Conservation (phyloP, 2,329 filamentous ascomycete species). For the Didymella sp. region DNA sequence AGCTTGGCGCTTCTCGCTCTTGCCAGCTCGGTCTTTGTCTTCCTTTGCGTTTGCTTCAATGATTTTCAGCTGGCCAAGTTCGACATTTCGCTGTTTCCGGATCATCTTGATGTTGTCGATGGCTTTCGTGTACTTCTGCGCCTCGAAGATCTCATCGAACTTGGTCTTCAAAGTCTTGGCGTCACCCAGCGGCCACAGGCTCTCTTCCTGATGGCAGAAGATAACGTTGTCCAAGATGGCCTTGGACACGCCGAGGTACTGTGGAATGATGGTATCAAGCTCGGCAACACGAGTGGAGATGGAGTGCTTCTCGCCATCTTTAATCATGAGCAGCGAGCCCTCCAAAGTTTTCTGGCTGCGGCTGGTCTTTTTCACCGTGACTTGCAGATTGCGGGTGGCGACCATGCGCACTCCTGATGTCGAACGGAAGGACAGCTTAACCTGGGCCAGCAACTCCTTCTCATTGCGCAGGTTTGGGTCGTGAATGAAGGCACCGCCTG, state of each 20-base stretch:
- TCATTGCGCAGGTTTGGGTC: constrained; percentile 92
- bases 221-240: constrained; percentile 94
- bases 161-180: constrained; percentile 85
- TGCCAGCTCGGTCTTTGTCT: constrained; percentile 84
- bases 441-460: constrained; percentile 87
- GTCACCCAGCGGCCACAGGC: constrained; percentile 94
- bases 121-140: constrained; percentile 94
- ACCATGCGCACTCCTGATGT: constrained; percentile 82
- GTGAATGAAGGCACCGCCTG: constrained; percentile 91
- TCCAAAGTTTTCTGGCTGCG: constrained; percentile 85
- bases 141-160: constrained; percentile 98
- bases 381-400: constrained; percentile 80
- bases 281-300: constrained; percentile 83
- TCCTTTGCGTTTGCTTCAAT: constrained; percentile 79
- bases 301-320: constrained; percentile 78
- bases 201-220: constrained; percentile 98
- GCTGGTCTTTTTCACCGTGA: constrained; percentile 82
- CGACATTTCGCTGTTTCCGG: constrained; percentile 80
- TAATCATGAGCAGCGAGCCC: constrained; percentile 74
- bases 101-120: constrained; percentile 93
- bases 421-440: constrained; percentile 85
- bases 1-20: constrained; percentile 59
- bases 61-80: constrained; percentile 74
- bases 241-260: constrained; percentile 85
- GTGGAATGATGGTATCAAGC: constrained; percentile 82